A percentile compares a stretch with the other conserved stretches of the same genome.
Evolutionary conservation across 768 basidiomycete species (phyloP).

Genomic region (Lactarius sanguifluus): DNA sequence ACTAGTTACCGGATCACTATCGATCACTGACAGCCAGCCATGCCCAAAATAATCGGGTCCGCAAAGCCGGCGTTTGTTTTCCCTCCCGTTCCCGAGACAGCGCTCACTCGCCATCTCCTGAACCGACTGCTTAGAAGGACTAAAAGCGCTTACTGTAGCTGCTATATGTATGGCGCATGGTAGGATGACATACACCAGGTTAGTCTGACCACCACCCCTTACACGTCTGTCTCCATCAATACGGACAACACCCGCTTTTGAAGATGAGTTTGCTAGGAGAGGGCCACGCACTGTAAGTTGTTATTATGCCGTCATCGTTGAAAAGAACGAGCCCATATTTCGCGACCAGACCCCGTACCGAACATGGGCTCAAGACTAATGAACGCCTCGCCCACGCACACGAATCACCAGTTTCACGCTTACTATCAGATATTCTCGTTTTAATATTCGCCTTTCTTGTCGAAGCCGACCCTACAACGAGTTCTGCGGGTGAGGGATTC

Average conservation of each 20-base stretch:
- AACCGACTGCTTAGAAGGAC: not conserved
- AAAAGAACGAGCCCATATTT: not conserved
- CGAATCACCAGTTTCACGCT: not conserved
- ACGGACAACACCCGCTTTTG: too few species aligned
- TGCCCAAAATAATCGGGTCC: not conserved
- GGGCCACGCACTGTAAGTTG: conserved; percentile 4
- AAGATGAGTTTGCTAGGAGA: not conserved
- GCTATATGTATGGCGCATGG: not conserved
- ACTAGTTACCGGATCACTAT: too few species aligned
- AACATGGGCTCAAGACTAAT: not conserved
- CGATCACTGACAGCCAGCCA: too few species aligned
- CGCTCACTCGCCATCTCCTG: not conserved
- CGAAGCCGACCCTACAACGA: conserved; percentile 8
- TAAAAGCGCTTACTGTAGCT: conserved; percentile 1
- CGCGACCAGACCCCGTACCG: not conserved
- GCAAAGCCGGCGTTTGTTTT: not conserved
- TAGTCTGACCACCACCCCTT: not conserved
- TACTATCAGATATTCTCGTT: conserved; percentile 22
- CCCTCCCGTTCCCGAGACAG: not conserved
- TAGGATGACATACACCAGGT: not conserved
- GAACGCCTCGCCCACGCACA: not conserved
- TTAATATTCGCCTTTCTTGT: conserved; percentile 16
- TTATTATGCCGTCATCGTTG: too few species aligned
- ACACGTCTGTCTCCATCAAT: not conserved
- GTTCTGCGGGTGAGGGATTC: not conserved